Base-by-base conservation (phyloP, 805 yeast species). In the Zygoascus biomembranicola region DNA sequence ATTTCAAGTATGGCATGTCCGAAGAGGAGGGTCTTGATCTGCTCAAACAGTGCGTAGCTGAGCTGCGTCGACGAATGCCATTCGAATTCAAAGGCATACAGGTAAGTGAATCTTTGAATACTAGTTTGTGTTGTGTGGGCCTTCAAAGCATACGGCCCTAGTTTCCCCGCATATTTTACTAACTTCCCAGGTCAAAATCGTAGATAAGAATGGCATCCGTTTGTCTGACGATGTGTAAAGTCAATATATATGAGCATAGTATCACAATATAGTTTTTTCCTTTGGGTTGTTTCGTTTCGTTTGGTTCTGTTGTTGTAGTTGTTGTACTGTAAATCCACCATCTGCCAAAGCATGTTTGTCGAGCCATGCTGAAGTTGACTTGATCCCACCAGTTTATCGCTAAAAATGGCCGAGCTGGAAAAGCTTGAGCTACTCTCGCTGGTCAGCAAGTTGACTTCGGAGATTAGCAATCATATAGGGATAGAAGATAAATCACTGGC, bases 11-110 rank as follows among this genome's bases (percentile, higher is more conserved):
- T 44, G 90, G 83, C 61, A 79, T 90, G 82, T 73, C 79, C 6
- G 69, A 79, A 43, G 88, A 82, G 41, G 92, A 89, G 56, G 99
- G 97, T 2, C 66, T 92, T 55, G 76, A 82, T 47, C 75, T 94
- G 61, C 77, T 90, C 66, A 75, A 80, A 58, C 65, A 76, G 65
- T 90, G 97, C 71, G 75, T 87, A 54, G 77, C 77, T 54, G 99
- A 94, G 73, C 77, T 94, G 63, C 76, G 80, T 57, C 81, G 77
- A 54, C 84, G 99, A 75, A 78, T 89, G 84, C 97, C 97, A 45
- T 79, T 94, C 56, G 98, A 92, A 65, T 92, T 87, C 77, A 94
- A 92, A 74, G 98, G 98, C 32, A 81, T 85, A 32, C 72, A 72
- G 56, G 78, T 67, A 56, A 48, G 66, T 63, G 28, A 3, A 8